Base-by-base conservation (phyloP, 2,329 filamentous ascomycete genomes). In the Colletotrichum eremochloae region DNA sequence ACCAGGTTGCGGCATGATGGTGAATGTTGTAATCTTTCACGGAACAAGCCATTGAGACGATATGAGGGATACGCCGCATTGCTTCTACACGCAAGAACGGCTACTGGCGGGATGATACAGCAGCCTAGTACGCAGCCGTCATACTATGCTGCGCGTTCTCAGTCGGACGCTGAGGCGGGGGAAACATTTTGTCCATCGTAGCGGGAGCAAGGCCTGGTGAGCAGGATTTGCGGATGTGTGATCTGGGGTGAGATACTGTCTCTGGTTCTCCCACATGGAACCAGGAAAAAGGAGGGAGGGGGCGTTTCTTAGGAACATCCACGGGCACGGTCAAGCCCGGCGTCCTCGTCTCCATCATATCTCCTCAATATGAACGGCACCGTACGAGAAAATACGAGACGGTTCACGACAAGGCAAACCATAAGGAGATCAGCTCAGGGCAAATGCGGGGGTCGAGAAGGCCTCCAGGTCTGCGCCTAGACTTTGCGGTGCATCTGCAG, bases 401-500 rank as follows among this genome's bases (percentile, higher is more conserved):
- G 52, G 52, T 55, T 55, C 52, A 55, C 29, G 12, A 31, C 52
- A 55, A 55, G 29, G 15, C 18, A 31, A 18, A 36, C 53, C 20
- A 11, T 56, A 4, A 15, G 3, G 52, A 18, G 31, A 33, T 18
- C 55, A 15, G 36, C 31, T 57, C 55, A 15, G 55, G 38, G 50
- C 20, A 56, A 31, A 44, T 40, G n/a, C 63, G 38, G 50, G 63
- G 29, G 50, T 57, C 29, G 52, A 56, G 33, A 46, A 65, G 40
- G 38, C 52, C 24, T 66, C 20, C 38, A 18, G 44, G 15, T 24
- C 56, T 38, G n/a, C 44, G 50, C 55, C 40, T 15, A 15, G 62
- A 24, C n/a, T 44, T 64, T 64, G 50, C 38, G 31, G 52, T 56
- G 40, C 63, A 46, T 66, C 31, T 33, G 48, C 31, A 48, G 18